Conservation (phyloP, 148 eudicot species). For the Chenopodium quinoa region DNA sequence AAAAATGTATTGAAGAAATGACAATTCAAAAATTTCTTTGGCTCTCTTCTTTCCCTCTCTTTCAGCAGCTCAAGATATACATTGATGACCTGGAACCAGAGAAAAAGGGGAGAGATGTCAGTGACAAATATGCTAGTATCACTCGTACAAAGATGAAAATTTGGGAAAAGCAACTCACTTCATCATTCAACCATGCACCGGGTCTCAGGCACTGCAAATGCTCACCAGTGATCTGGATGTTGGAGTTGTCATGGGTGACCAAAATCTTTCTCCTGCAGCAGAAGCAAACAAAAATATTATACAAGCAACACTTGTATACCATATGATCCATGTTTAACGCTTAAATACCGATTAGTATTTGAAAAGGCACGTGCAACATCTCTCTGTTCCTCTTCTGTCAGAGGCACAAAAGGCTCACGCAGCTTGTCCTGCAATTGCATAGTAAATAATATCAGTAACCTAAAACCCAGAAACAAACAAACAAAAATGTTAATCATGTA, state of each 20-base stretch:
- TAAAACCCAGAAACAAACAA: not conserved
- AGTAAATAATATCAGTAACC: conserved; percentile 16
- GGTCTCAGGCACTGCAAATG: conserved; percentile 75
- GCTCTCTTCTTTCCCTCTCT: conserved; percentile 93
- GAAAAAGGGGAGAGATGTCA: conserved; percentile 17
- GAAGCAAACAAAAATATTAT: conserved; percentile 12
- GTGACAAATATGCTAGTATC: conserved; percentile 1
- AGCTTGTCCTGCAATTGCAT: conserved; percentile 39
- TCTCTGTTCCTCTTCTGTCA: conserved; percentile 58
- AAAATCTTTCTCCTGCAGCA: conserved; percentile 58
- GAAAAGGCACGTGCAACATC: conserved; percentile 56
- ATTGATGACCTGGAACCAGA: conserved; percentile 74
- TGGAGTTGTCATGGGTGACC: conserved; percentile 72
- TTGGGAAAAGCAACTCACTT: conserved; percentile 40
- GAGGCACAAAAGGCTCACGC: conserved; percentile 59
- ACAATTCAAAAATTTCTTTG: conserved; percentile 75
- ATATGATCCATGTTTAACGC: conserved; percentile 16
- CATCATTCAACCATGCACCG: conserved; percentile 87
- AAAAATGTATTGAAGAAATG: conserved; percentile 97
- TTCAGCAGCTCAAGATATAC: conserved; percentile 78
- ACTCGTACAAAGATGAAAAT: not conserved
- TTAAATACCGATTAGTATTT: conserved; percentile 47
- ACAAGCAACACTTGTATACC: not conserved
- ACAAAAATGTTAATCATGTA: not conserved
- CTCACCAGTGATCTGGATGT: conserved; percentile 78